phyloP scores from a whole-genome alignment of 345 rosid species.

The Stellera chamaejasme region DNA sequence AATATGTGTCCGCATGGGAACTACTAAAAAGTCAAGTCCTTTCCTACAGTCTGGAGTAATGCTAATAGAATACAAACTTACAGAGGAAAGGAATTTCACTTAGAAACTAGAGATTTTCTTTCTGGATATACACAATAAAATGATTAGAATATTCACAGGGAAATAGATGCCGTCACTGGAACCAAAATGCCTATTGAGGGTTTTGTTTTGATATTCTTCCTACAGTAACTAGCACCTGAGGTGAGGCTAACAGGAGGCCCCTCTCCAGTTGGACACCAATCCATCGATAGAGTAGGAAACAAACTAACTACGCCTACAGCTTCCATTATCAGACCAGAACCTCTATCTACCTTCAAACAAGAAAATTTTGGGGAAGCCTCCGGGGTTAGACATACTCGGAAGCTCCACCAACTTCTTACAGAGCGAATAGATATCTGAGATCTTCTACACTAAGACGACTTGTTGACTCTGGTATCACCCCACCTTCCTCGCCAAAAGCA shows the following conservation, averaged over 20 bases:
- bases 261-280: slow-evolving; percentile 14
- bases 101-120: slow-evolving; percentile 13
- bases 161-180: slow-evolving; percentile 23
- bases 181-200: slow-evolving; percentile 29
- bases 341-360: slow-evolving; percentile 7
- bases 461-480: slow-evolving; percentile 32
- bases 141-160: slow-evolving; percentile 36
- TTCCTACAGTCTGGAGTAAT: background rate
- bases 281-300: slow-evolving; percentile 2
- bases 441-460: slow-evolving; percentile 81
- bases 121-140: slow-evolving; percentile 21
- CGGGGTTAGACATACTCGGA: background rate
- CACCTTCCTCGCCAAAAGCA: slow-evolving; percentile 93
- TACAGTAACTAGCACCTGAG: slow-evolving; percentile 10
- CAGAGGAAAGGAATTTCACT: slow-evolving; percentile 3
- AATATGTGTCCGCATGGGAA: background rate
- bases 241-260: slow-evolving; percentile 14
- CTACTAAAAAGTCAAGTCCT: background rate
- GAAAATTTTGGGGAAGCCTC: slow-evolving; percentile 1
- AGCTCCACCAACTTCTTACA: slow-evolving; percentile 10
- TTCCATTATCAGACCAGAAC: slow-evolving; percentile 27
- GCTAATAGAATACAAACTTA: background rate
- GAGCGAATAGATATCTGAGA: slow-evolving; percentile 54
- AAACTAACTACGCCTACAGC: slow-evolving; percentile 4
- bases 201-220: slow-evolving; percentile 16